Evolutionary conservation across 176 grass and related monocot species (phyloP).

Genomic region (maize (Zea mays)): DNA sequence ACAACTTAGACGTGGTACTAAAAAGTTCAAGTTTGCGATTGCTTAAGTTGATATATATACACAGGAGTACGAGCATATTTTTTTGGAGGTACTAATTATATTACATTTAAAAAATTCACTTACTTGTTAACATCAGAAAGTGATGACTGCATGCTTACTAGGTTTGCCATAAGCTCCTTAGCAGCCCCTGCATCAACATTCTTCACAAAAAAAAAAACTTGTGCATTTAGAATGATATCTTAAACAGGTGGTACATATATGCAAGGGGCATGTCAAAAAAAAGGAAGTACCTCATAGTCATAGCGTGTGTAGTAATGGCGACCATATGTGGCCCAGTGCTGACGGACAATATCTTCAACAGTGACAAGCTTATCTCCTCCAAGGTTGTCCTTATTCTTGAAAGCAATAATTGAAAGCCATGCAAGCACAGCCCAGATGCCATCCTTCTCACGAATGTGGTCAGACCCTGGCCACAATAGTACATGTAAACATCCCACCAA

Average conservation of each 20-base stretch:
- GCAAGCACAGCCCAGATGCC: conserved; percentile 99
- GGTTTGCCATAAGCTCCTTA: conserved; percentile 80
- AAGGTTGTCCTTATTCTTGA: conserved; percentile 90
- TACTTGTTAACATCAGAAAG: conserved; percentile 94
- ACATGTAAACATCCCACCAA: conserved; percentile 25
- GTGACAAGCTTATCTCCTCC: conserved; percentile 75
- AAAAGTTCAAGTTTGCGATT: neutral
- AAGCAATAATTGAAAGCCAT: conserved; percentile 98
- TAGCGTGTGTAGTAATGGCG: conserved; percentile 99
- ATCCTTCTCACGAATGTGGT: conserved; percentile 99
- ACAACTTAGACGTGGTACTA: conserved; percentile 20
- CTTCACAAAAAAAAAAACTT: conserved; percentile 54
- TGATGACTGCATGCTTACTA: conserved; percentile 75
- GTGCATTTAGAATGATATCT: conserved; percentile 24
- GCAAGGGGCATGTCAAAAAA: neutral
- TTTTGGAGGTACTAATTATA: neutral
- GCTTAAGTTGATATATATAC: neutral
- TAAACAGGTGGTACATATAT: neutral
- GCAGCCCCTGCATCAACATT: conserved; percentile 90
- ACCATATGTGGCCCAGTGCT: conserved; percentile 92
- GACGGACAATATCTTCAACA: conserved; percentile 90
- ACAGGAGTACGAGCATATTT: neutral
- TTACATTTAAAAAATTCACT: conserved; percentile 11
- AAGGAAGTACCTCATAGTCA: conserved; percentile 78
- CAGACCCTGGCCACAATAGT: conserved; percentile 64